Evolutionary conservation across 75 land plant species (phyloP), one percentile per base, ranked within the genome.

Genomic region (Adiantum capillusveneris): DNA sequence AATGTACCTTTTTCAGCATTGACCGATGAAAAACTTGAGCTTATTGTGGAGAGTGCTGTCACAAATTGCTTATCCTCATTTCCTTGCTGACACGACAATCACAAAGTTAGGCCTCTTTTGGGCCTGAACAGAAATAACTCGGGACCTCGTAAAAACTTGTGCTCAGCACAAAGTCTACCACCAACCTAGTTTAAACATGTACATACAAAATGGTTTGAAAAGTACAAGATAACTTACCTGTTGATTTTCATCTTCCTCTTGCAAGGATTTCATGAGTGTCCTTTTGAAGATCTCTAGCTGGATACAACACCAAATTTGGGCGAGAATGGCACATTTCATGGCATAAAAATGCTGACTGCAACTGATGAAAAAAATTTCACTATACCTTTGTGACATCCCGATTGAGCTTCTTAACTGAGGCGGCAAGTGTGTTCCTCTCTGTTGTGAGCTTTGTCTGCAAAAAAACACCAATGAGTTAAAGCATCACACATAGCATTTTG

Each of bases 381-480:
- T 3, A 31, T 22, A 86, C 97, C 95, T 88, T 92, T 30, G 84
- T 58, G 29, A 92, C 90, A 76, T 92, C 95, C 20, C 97, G 56
- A 31, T 68, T 82, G 17, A 92, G 80, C 78, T 83, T 92, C 65
- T 65, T 85, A 41, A 92, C 88, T 52, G 79, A 75, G 46, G 55
- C 77, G 29, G 78, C 62, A 31, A 92, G 57, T 27, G 71, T 28
- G 3, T 67, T 79, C 52, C 81, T 92, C 69, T 92, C 94, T 25
- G 64, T 78, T 52, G 75, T 6, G 43, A 92, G 79, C 25, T 50
- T 76, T 59, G 87, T 80, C 89, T 91, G 71, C 59, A 45, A 29
- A 53, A 53, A n/a, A n/a, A n/a, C n/a, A n/a, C n/a, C n/a, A n/a
- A n/a, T n/a, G n/a, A n/a, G n/a, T n/a, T n/a, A n/a, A n/a, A n/a